A percentile compares a stretch with the other conserved stretches of the same genome.
phyloP scores from a whole-genome alignment of 371 early-diverging fungal genomes.

The Cokeromyces recurvatus region DNA sequence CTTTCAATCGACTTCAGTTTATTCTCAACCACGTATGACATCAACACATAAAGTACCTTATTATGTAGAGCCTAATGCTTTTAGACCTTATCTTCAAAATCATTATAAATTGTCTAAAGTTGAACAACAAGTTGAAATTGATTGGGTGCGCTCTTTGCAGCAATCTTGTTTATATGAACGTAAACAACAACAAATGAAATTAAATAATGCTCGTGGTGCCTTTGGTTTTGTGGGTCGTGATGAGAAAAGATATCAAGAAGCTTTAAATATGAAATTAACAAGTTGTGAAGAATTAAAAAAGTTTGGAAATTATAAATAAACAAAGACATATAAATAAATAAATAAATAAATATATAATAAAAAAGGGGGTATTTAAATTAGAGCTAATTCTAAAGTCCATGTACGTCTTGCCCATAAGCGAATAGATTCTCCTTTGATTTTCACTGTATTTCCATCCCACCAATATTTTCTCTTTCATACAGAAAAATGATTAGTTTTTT shows the following conservation, averaged over 20 bases:
- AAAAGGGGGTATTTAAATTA: constrained; percentile 1
- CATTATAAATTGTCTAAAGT: constrained; percentile 26
- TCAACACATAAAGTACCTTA: constrained; percentile 31
- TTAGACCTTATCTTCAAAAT: constrained; percentile 22
- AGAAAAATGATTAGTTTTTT: too few species aligned
- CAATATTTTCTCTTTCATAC: constrained; percentile 30
- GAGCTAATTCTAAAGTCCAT: constrained; percentile 68
- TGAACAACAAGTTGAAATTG: constrained; percentile 39
- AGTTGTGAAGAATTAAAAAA: constrained; percentile 36
- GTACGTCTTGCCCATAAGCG: constrained; percentile 80
- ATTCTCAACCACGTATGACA: constrained; percentile 35
- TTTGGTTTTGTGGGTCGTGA: constrained; percentile 34
- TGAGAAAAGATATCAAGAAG: constrained; percentile 33
- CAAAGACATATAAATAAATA: neutral
- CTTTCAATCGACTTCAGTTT: constrained; percentile 31
- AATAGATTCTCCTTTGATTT: constrained; percentile 53
- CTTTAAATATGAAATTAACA: constrained; percentile 28
- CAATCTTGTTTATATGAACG: constrained; percentile 31
- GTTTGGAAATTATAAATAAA: constrained; percentile 9
- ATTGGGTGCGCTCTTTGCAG: constrained; percentile 36
- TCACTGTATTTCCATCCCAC: constrained; percentile 78
- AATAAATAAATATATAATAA: neutral
- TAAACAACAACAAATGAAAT: constrained; percentile 16
- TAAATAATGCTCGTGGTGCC: constrained; percentile 34
- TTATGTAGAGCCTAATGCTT: constrained; percentile 40